Base-by-base conservation (phyloP, 177 flowering plant species). In the Tripterygium wilfordii region DNA sequence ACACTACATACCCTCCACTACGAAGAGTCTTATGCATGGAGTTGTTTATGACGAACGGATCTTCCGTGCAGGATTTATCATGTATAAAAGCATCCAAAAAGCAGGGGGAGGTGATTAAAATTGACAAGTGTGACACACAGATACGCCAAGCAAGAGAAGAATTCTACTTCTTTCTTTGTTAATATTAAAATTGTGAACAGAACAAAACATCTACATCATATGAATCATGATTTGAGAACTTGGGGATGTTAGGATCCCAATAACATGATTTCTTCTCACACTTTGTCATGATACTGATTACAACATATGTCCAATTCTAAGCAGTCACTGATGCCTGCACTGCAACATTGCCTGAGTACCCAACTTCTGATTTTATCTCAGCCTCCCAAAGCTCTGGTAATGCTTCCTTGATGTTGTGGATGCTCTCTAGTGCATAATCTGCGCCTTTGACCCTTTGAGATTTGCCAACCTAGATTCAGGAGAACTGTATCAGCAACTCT, bases 361-460 rank as follows among this genome's bases (percentile, higher is more conserved):
- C 44, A 32, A 78, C 79, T 37, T 71, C 84, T 1, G 71, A 44
- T 33, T 73, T 83, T 43, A 51, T 71, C 1, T 75, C 69, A 3
- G 46, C 67, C 51, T 83, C 89, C 88, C 85, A 85, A 18, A 91
- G 77, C 63, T 85, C 88, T 7, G 98, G 95, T 45, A 91, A 36
- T 42, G 95, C 96, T 62, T 91, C 94, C 63, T 59, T 75, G 19
- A 91, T 52, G 60, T 91, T 88, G 72, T 91, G 98, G 50, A 91
- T 91, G 74, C 85, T 85, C 54, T 88, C 95, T 10, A 91, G 54
- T 10, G 80, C 92, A 68, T 70, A 80, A 76, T 91, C 98, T 36
- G 88, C 90, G 25, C 96, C 95, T 51, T 74, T 66, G 1, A 58
- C 45, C 46, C 77, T 73, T 36, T 81, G 75, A 27, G 95, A 83